Evolutionary conservation across 2,329 filamentous ascomycete genomes (phyloP).

Genomic region (Botryotinia calthae): DNA sequence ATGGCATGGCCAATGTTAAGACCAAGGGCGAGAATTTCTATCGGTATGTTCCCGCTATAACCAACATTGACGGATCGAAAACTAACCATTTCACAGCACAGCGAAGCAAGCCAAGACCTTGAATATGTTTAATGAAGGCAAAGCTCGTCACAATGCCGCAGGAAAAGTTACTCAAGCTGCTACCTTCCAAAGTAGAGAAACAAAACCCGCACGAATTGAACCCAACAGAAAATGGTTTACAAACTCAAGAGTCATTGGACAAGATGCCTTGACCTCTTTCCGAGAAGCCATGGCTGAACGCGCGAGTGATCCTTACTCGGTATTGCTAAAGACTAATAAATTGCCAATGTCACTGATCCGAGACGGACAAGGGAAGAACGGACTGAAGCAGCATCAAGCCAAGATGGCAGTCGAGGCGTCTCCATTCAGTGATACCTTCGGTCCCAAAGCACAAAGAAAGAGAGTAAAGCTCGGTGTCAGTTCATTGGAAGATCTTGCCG

Average conservation of each 20-base stretch:
- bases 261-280: constrained; percentile 83
- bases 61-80: background rate
- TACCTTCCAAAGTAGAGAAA: constrained; percentile 76
- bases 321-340: constrained; percentile 96
- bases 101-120: constrained; percentile 87
- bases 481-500: constrained; percentile 77
- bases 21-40: constrained; percentile 99
- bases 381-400: constrained; percentile 85
- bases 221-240: constrained; percentile 98
- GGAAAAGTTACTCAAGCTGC: constrained; percentile 86
- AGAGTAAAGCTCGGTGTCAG: constrained; percentile 84
- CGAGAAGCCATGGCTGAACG: constrained; percentile 89
- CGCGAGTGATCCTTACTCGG: constrained; percentile 85
- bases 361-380: constrained; percentile 74
- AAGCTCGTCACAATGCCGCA: constrained; percentile 73
- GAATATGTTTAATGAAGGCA: constrained; percentile 88
- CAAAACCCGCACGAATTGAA: constrained; percentile 83
- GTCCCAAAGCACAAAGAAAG: constrained; percentile 90
- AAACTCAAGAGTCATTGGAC: constrained; percentile 85
- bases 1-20: constrained; percentile 89
- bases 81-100: constrained; percentile 41
- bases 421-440: constrained; percentile 86
- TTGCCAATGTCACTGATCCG: constrained; percentile 91
- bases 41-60: constrained; percentile 50
- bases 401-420: constrained; percentile 90